Base-by-base conservation (phyloP, 108 stramenopile genomes). In the Cyclotella baltica region DNA sequence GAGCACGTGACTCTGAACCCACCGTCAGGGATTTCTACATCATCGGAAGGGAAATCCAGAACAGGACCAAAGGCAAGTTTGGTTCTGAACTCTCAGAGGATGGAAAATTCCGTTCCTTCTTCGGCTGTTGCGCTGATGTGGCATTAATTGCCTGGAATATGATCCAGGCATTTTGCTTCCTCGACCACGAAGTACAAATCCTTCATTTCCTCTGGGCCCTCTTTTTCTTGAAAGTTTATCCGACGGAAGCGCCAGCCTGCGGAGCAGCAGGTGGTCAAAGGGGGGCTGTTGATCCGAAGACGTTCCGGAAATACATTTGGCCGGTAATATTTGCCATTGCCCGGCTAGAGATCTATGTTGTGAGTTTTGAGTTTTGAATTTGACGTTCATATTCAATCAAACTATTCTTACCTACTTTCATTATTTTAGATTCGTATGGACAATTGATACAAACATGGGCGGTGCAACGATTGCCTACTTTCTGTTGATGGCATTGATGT, bases 401-500 rank as follows among this genome's bases (percentile, higher is more conserved):
- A 27, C 27, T 16, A 46, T 63, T 63, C 10, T 9, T 33, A 36
- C 25, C 37, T 48, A 28, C 2, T 25, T 47, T 19, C n/a, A 0
- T 48, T 1, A 25, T 47, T 25, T 27, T 22, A 63, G 62, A 37
- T 63, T 22, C 19, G 15, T n/a, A 29, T 68, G 3, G 50, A 68
- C 23, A 68, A 52, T 31, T 34, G 67, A 31, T 52, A 34, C 23
- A 65, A 15, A 30, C 1, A 19, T 34, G 51, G 27, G 8, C 15
- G 28, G 13, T 9, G 4, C 27, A 68, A 51, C 33, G 20, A 68
- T 22, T 68, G 48, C 19, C 27, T 52, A 0, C 29, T 68, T 5
- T 52, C 4, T 52, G 50, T 52, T 33, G 67, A 52, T 52, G 27
- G 50, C 19, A 52, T 50, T 35, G 67, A 68, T 52, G 10, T 68